Conservation (phyloP, 1,284 basidiomycete genomes). For the Xerocomus amazonicus region DNA sequence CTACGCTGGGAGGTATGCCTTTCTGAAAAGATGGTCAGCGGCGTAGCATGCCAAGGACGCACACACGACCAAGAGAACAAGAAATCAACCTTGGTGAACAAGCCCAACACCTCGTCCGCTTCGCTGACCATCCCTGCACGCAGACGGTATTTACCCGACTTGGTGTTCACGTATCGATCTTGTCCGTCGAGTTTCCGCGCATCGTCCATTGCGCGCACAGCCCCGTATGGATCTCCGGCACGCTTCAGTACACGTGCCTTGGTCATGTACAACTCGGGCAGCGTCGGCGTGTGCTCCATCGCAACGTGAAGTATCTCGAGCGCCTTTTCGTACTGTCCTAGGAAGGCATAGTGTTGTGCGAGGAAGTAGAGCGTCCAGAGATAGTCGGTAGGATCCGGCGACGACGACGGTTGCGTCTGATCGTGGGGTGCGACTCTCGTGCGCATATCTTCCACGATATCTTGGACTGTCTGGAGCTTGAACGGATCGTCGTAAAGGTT, state of each 20-base stretch:
- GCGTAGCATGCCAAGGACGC: not conserved
- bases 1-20: constrained; percentile 78
- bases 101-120: constrained; percentile 67
- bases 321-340: constrained; percentile 54
- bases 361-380: constrained; percentile 97
- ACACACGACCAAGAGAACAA: not conserved
- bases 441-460: constrained; percentile 61
- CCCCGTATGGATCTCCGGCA: constrained; percentile 76
- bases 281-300: constrained; percentile 84
- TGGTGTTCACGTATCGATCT: constrained; percentile 95
- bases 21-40: constrained; percentile 47
- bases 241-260: constrained; percentile 87
- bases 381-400: constrained; percentile 77
- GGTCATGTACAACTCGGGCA: constrained; percentile 88
- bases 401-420: constrained; percentile 27
- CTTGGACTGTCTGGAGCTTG: constrained; percentile 71
- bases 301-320: constrained; percentile 67
- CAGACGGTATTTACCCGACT: constrained; percentile 89
- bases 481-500: constrained; percentile 66
- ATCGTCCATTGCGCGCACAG: constrained; percentile 76
- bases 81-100: constrained; percentile 81
- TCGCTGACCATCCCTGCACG: constrained; percentile 77
- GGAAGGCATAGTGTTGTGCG: constrained; percentile 83
- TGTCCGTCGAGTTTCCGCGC: constrained; percentile 89
- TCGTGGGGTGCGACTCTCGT: constrained; percentile 33